Conservation (phyloP, 352 stramenopile species). For the Phytophthora colocasiae region DNA sequence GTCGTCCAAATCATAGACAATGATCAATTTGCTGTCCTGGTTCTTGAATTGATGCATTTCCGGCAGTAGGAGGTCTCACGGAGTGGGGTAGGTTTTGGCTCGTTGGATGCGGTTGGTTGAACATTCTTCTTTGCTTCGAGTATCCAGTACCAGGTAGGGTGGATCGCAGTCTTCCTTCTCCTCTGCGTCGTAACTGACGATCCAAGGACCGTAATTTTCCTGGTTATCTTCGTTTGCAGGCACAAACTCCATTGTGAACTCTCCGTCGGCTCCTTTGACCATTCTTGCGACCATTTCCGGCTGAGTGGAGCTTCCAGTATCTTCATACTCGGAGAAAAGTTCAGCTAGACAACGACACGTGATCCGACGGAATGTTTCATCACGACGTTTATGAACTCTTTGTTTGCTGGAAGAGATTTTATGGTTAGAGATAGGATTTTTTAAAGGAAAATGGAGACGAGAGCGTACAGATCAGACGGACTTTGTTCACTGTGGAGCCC, state of each 20-base stretch:
- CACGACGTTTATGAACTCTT: conserved; percentile 81
- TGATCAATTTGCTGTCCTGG: conserved; percentile 73
- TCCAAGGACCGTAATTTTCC: conserved; percentile 51
- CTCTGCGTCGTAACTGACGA: conserved; percentile 82
- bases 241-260: conserved; percentile 76
- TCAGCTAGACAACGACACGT: conserved; percentile 69
- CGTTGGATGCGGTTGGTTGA: conserved; percentile 72
- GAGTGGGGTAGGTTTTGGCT: conserved; percentile 67
- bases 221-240: conserved; percentile 48
- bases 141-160: conserved; percentile 80
- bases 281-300: conserved; percentile 82
- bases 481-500: conserved; percentile 77
- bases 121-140: conserved; percentile 74
- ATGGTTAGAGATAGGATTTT: not conserved
- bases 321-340: conserved; percentile 81
- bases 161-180: conserved; percentile 83
- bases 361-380: conserved; percentile 82
- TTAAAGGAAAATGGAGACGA: not conserved
- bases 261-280: conserved; percentile 70
- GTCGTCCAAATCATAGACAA: conserved; percentile 83
- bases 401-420: conserved; percentile 48
- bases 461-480: conserved; percentile 72
- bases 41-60: conserved; percentile 89
- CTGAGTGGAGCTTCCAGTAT: conserved; percentile 43
- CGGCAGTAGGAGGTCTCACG: conserved; percentile 67